Evolutionary conservation across 495 filamentous ascomycete genomes (phyloP), one percentile per base, ranked within the genome.

Genomic region (Podospora pseudocomata): DNA sequence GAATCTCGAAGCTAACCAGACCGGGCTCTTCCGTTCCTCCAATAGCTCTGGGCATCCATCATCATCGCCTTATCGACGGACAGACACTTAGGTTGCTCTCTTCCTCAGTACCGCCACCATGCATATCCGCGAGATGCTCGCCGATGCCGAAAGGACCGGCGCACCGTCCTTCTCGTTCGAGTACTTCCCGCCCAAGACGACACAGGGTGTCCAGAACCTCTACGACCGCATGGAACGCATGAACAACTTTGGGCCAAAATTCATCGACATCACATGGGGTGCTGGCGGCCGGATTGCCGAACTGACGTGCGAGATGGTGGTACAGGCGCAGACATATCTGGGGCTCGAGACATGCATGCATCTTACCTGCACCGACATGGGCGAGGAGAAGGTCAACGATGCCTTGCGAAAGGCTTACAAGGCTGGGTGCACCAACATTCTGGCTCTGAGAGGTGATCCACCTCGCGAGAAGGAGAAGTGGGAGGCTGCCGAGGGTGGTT

Each of bases 211-310:
- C 9, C 96, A 98, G 83, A 99, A 99, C 77, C 88, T 99, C 65
- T 99, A 99, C 82, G 96, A 99, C 77, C 91, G 94, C 72, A 98
- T 99, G 92, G 93, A 99, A 82, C 93, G 94, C 76, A 99, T 99
- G 96, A 92, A 98, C 78, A 85, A 86, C 72, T 86, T 95, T 66
- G 94, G 95, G 0, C 96, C 96, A 16, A 88, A 91, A 69, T 99
- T 98, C 81, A 92, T 99, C 77, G 96, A 99, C 79, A 89, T 99
- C 76, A 99, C 96, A 63, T 99, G 96, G 96, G 96, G 96, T 69
- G 96, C 96, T 61, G 96, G 96, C 67, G 96, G 96, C 39, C 88
- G 90, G 70, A 85, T 92, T 65, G 95, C 94, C 58, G 88, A 96
- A 68, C 82, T 99, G 75, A 99, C 96, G 13, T 93, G 90, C 78